A percentile compares a stretch with the other conserved stretches of the same genome.
phyloP scores from a whole-genome alignment of 2,329 filamentous ascomycete species.

The Trichoderma simmonsii region DNA sequence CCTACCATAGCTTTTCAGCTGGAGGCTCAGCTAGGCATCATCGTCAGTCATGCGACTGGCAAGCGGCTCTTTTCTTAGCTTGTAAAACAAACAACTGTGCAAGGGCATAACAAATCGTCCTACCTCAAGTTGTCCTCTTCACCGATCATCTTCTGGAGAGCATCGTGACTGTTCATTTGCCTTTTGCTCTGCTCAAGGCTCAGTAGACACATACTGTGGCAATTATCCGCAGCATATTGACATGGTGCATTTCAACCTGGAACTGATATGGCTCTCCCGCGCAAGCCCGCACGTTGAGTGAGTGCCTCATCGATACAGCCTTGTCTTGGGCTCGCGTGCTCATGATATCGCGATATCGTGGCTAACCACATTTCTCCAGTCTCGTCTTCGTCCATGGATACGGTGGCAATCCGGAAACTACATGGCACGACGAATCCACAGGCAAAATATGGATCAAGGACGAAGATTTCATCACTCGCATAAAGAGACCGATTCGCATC shows the following conservation, averaged over 20 bases:
- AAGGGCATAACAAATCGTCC: not conserved
- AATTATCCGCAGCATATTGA: not conserved
- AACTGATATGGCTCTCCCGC: constrained; percentile 16
- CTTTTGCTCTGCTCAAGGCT: not conserved
- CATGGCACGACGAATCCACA: constrained; percentile 26
- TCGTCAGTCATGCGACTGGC: constrained; percentile 11
- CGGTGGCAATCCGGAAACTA: constrained; percentile 21
- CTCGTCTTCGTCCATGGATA: constrained; percentile 27
- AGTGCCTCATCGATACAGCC: not conserved
- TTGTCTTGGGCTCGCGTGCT: not conserved
- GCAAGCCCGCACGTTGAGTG: constrained; percentile 16
- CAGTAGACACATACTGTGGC: not conserved
- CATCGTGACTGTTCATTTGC: not conserved
- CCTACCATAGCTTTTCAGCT: constrained; percentile 6
- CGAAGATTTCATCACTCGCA: constrained; percentile 23
- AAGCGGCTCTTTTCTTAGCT: not conserved
- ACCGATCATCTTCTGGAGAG: not conserved
- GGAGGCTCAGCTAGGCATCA: constrained; percentile 15
- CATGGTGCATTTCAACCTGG: constrained; percentile 13
- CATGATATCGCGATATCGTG: not conserved
- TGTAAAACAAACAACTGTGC: not conserved
- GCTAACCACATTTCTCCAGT: constrained; percentile 23
- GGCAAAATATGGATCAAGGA: constrained; percentile 28
- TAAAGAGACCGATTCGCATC: constrained; percentile 22
- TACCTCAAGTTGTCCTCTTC: not conserved